Base-by-base conservation (phyloP, 2,329 filamentous ascomycete species). In the Pseudopyricularia cyperi region DNA sequence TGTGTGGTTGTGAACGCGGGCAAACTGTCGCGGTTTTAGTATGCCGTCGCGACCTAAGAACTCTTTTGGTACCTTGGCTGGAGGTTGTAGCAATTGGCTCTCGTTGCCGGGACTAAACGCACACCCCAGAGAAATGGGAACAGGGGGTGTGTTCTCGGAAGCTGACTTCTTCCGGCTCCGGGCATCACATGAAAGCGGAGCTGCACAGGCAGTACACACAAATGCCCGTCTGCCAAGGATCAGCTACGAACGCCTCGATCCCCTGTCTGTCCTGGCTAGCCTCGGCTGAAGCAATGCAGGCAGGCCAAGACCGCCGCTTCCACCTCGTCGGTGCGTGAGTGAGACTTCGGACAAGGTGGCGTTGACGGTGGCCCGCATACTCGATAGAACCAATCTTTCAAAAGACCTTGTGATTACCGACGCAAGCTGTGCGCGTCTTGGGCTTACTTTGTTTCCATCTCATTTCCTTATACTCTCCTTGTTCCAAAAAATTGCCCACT, bases 241-340 rank as follows among this genome's bases (percentile, higher is more conserved):
- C 32, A 46, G 48, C 48, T 15, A 32, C 8, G 42, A 19, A 32
- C 32, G 44, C 28, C 33, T 51, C 42, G 37, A 37, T 39, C 32
- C 50, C 52, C 30, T 51, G 51, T 12, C 54, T 34, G 49, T 34
- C 50, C 53, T 60, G 61, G 61, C 58, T 63, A 63, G 55, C 61
- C 61, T 63, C 61, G 61, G 61, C 56, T 55, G 55, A 60, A 55
- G 48, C 24, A 22, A 33, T 30, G 46, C 26, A 34, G 26, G n/a
- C n/a, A n/a, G 24, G 39, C 39, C 46, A 32, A 30, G 46, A 22
- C 49, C 30, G 35, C 52, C 51, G 51, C 52, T 53, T 53, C 46
- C 52, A 32, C 46, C 46, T 47, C 46, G 46, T 47, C 46, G 46
- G 46, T 47, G 46, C 46, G 30, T 17, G n/a, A 15, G 44, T n/a